Evolutionary conservation across 2,329 filamentous ascomycete species (phyloP), one percentile per base, ranked within the genome.

Genomic region (Pseudopyrenochaeta lycopersici): DNA sequence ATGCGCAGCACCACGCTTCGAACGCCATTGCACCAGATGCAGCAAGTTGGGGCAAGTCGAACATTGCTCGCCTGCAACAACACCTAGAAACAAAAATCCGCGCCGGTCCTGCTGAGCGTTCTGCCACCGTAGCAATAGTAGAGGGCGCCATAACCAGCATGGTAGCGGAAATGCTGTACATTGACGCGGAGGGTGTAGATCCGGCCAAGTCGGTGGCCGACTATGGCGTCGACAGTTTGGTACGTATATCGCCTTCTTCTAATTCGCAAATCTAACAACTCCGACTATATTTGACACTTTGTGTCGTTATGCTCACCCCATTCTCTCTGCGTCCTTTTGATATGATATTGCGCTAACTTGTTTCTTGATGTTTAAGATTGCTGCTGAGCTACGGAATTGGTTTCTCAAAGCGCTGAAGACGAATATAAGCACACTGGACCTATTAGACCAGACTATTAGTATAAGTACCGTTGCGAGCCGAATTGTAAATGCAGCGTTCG

Each of bases 201-300:
- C 29, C 21, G 30, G 18, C 29, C 5, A 20, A 29, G 21, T 18
- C 42, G 14, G 42, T 45, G 9, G 29, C 21, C 10, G 42, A 45
- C 20, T 29, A 45, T 21, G 42, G 42, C 1, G 21, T 45, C n/a
- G 42, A 45, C 42, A 45, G 42, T 45, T 29, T 45, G 4, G 4
- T 35, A 35, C n/a, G n/a, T n/a, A n/a, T n/a, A n/a, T n/a, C n/a
- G n/a, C n/a, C n/a, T n/a, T n/a, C n/a, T n/a, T n/a, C n/a, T n/a
- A n/a, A n/a, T n/a, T n/a, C n/a, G n/a, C n/a, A n/a, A n/a, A n/a
- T n/a, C n/a, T n/a, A n/a, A n/a, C n/a, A n/a, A n/a, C n/a, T n/a
- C n/a, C n/a, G n/a, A n/a, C n/a, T n/a, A n/a, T n/a, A n/a, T n/a
- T n/a, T n/a, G n/a, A n/a, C n/a, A n/a, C n/a, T n/a, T n/a, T n/a